phyloP scores from a whole-genome alignment of 1,284 basidiomycete species.

The Microbotryum intermedium region DNA sequence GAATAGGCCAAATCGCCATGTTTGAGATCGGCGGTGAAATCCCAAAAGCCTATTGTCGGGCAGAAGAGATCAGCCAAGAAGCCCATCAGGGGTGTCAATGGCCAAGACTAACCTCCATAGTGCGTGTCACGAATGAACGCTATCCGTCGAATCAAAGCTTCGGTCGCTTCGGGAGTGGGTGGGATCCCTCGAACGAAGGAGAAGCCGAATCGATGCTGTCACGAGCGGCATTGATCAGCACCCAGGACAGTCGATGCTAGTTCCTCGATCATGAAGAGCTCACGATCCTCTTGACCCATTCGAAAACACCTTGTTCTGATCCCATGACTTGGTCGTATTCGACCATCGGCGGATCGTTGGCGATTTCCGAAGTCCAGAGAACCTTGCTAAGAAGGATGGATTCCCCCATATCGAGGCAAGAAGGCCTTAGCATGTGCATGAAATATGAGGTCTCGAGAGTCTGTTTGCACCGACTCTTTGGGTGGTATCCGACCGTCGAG shows the following conservation, averaged over 20 bases:
- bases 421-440: neutral
- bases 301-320: slow-evolving; percentile 60
- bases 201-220: slow-evolving; percentile 75
- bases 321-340: slow-evolving; percentile 67
- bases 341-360: slow-evolving; percentile 65
- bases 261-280: slow-evolving; percentile 34
- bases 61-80: slow-evolving; percentile 43
- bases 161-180: slow-evolving; percentile 70
- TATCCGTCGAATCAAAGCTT: slow-evolving; percentile 65
- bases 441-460: neutral
- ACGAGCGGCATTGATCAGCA: neutral
- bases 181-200: slow-evolving; percentile 79
- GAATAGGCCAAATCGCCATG: slow-evolving; percentile 88
- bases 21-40: slow-evolving; percentile 84
- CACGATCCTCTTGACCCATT: slow-evolving; percentile 76
- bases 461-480: slow-evolving; percentile 42
- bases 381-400: slow-evolving; percentile 49
- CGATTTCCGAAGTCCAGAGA: slow-evolving; percentile 73
- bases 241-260: neutral
- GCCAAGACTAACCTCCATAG: slow-evolving; percentile 48
- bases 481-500: slow-evolving; percentile 26
- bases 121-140: slow-evolving; percentile 89
- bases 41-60: slow-evolving; percentile 61
- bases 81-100: no score
- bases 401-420: neutral